Base-by-base conservation (phyloP, 257 asterid genomes). In the Cruciata laevipes region DNA sequence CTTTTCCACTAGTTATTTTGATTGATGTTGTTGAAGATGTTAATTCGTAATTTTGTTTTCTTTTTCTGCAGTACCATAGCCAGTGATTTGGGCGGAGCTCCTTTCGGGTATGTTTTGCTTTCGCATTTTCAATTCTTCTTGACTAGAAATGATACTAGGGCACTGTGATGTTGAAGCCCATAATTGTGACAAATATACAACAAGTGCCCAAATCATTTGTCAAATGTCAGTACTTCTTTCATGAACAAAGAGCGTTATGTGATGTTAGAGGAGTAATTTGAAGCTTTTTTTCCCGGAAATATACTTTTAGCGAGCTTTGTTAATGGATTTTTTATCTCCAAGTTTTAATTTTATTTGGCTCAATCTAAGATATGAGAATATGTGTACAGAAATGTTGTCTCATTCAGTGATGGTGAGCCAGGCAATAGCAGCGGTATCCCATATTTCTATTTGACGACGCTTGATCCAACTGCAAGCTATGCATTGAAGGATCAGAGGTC, bases 321-420 rank as follows among this genome's bases (percentile, higher is more conserved):
- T 13, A 38, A 38, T 40, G 18, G 30, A 31, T 23, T 25, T 60
- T 25, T 3, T 23, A 10, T 17, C 18, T 49, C 21, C 24, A 9
- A 27, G 0, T 8, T 25, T 42, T 12, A 1, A 30, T 58, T 58
- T 42, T 12, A 1, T 60, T 58, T 58, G 35, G 64, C 40, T 12
- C 7, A 5, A 31, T 27, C 38, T 4, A 11, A 4, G 23, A 17
- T 14, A 18, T 20, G 47, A 13, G 33, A n/a, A 73, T 6, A 69
- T 5, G n/a, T 61, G 30, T 76, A 76, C 83, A 91, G 96, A 79
- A 91, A 89, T 74, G 98, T 91, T 67, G 96, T 74, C 63, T 91
- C 98, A 17, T 89, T 85, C 65, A 91, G 98, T 63, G 98, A 91
- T 78, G 98, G 96, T 25, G 79, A 75, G 40, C 95, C 91, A 0